These are phyloP conservation scores for Plasmodium blacklocki DNA, from an alignment of 169 alveolate species.

Conservation along the genomic window DNA sequence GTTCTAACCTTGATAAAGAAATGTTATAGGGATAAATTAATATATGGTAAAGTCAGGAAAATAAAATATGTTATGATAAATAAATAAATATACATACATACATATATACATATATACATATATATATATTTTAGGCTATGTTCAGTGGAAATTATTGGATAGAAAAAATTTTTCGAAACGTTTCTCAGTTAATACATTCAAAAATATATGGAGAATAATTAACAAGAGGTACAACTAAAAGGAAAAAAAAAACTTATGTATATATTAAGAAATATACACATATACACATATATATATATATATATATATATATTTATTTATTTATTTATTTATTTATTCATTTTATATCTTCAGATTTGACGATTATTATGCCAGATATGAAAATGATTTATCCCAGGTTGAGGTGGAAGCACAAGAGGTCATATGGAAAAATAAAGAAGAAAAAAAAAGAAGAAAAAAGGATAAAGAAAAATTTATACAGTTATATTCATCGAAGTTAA, in stretches of 20 bases:
- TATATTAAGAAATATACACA: neutral
- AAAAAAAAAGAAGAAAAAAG: slow-evolving; percentile 24
- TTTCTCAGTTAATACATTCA: slow-evolving; percentile 37
- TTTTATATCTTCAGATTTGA: slow-evolving; percentile 11
- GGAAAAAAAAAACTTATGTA: neutral
- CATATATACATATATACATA: too few relatives aligned
- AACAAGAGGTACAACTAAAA: slow-evolving; percentile 24
- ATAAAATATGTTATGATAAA: neutral
- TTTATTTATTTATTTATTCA: neutral
- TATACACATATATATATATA: too few relatives aligned
- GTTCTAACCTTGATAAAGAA: slow-evolving; percentile 33
- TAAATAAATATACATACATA: neutral
- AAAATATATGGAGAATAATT: slow-evolving; percentile 63
- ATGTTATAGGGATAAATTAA: slow-evolving; percentile 52
- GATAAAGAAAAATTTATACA: neutral
- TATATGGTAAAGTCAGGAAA: slow-evolving; percentile 46
- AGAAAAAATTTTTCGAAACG: slow-evolving; percentile 22
- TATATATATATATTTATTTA: too few relatives aligned
- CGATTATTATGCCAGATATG: slow-evolving; percentile 6
- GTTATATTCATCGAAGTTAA: slow-evolving; percentile 10
- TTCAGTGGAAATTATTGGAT: slow-evolving; percentile 52
- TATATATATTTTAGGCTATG: slow-evolving; percentile 17
- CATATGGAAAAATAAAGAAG: slow-evolving; percentile 2
- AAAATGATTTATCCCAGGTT: neutral
- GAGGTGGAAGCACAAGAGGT: slow-evolving; percentile 29